phyloP scores from a whole-genome alignment of 768 basidiomycete genomes.

The Lepiota subincarnata region DNA sequence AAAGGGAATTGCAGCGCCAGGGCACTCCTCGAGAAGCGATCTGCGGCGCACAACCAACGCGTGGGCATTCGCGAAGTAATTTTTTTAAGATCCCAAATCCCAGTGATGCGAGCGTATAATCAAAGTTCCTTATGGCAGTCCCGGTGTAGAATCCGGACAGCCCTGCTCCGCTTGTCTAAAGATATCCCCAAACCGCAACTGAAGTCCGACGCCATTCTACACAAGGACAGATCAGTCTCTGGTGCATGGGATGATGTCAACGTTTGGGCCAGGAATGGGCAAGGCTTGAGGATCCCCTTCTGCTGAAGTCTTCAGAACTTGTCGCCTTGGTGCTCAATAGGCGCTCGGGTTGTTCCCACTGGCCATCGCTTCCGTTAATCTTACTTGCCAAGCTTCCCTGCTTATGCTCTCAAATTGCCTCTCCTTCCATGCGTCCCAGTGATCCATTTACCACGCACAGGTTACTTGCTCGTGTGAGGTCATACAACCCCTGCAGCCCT shows the following conservation, averaged over 20 bases:
- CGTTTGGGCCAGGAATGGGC: background rate
- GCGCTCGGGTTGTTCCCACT: no score
- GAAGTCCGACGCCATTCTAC: background rate
- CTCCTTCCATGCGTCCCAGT: background rate
- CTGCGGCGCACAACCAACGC: slow-evolving; percentile 12
- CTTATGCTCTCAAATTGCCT: background rate
- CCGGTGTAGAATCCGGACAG: background rate
- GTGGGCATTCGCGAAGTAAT: slow-evolving; percentile 4
- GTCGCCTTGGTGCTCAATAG: no score
- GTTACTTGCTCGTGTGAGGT: slow-evolving; percentile 4
- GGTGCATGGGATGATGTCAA: background rate
- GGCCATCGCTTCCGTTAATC: background rate
- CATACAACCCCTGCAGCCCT: background rate
- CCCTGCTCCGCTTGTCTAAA: background rate
- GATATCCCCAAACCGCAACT: background rate
- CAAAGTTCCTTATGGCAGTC: slow-evolving; percentile 6
- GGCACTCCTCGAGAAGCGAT: slow-evolving; percentile 3
- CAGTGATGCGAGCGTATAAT: background rate
- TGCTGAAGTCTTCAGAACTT: slow-evolving; percentile 4
- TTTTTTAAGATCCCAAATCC: slow-evolving; percentile 4
- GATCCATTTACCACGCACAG: slow-evolving; percentile 10
- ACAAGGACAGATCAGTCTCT: background rate
- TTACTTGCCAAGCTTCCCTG: background rate
- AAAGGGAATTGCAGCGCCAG: background rate
- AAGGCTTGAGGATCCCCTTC: background rate